Conservation (phyloP, 2,329 filamentous ascomycete species). For the Elsinoe perseae region DNA sequence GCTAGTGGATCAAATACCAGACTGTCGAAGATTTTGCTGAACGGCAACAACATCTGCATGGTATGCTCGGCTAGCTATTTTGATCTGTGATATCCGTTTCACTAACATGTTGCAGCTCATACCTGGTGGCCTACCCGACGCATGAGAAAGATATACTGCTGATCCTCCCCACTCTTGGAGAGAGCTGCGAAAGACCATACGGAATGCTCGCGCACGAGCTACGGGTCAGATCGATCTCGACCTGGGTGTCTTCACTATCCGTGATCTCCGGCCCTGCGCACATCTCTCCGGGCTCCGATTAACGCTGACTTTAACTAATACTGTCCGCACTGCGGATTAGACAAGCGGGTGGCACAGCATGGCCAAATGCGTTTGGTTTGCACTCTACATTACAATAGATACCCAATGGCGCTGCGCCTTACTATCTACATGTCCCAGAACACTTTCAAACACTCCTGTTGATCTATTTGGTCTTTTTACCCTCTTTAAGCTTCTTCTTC, state of each 20-base stretch:
- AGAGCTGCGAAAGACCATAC: too few species aligned
- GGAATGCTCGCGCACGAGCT: too few species aligned
- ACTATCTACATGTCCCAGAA: slow-evolving; percentile 6
- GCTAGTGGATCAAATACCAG: slow-evolving; percentile 71
- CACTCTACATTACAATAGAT: slow-evolving; percentile 8
- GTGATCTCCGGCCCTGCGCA: too few species aligned
- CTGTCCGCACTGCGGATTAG: neutral
- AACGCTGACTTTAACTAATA: too few species aligned
- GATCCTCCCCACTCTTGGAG: neutral
- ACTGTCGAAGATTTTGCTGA: slow-evolving; percentile 87
- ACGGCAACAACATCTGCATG: slow-evolving; percentile 99
- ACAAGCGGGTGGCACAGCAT: neutral
- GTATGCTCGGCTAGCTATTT: slow-evolving; percentile 43
- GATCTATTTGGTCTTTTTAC: slow-evolving; percentile 19
- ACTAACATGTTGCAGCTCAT: slow-evolving; percentile 20
- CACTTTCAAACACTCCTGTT: neutral
- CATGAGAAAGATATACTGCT: slow-evolving; percentile 13
- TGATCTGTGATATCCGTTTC: neutral
- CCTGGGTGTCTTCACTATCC: too few species aligned
- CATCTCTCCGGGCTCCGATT: too few species aligned
- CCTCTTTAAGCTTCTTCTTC: slow-evolving; percentile 30
- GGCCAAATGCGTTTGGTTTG: neutral
- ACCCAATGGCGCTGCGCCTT: slow-evolving; percentile 7
- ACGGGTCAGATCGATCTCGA: too few species aligned
- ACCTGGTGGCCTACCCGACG: slow-evolving; percentile 25